Evolutionary conservation across 1,139 yeast genomes (phyloP).

Genomic region (Lodderomyces elongisporus): DNA sequence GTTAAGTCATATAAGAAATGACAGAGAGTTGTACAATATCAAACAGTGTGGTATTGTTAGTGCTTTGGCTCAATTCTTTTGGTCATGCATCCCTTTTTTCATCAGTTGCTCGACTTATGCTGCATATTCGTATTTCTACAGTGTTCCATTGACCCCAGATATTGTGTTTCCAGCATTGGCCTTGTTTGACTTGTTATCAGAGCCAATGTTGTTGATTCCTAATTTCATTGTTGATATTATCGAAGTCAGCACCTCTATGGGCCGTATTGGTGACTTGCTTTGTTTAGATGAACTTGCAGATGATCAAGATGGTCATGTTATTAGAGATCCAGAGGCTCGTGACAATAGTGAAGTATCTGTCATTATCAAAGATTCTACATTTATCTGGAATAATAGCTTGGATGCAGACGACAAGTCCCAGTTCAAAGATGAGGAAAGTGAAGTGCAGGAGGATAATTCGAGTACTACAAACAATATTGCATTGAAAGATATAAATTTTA

Average conservation of each 20-base stretch:
- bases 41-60: constrained; percentile 28
- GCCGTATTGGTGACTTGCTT: constrained; percentile 29
- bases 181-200: constrained; percentile 31
- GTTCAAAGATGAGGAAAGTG: constrained; percentile 18
- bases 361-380: constrained; percentile 15
- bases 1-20: constrained; percentile 32
- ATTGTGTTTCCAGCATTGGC: constrained; percentile 38
- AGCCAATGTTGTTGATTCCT: constrained; percentile 34
- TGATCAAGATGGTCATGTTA: constrained; percentile 66
- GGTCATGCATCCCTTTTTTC: constrained; percentile 36
- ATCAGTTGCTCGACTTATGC: constrained; percentile 32
- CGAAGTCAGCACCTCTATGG: constrained; percentile 30
- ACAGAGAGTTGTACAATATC: constrained; percentile 27
- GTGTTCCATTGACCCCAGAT: constrained; percentile 29
- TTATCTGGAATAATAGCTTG: constrained; percentile 14
- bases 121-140: constrained; percentile 21
- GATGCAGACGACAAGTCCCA: constrained; percentile 7
- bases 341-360: constrained; percentile 14
- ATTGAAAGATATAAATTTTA: constrained; percentile 45
- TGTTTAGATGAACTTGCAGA: constrained; percentile 29
- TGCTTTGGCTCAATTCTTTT: constrained; percentile 29
- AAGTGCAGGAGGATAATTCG: constrained; percentile 14
- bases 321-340: constrained; percentile 40
- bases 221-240: constrained; percentile 24
- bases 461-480: constrained; percentile 29